phyloP scores from a whole-genome alignment of 2,329 filamentous ascomycete genomes.

The Leptographium procerum region DNA sequence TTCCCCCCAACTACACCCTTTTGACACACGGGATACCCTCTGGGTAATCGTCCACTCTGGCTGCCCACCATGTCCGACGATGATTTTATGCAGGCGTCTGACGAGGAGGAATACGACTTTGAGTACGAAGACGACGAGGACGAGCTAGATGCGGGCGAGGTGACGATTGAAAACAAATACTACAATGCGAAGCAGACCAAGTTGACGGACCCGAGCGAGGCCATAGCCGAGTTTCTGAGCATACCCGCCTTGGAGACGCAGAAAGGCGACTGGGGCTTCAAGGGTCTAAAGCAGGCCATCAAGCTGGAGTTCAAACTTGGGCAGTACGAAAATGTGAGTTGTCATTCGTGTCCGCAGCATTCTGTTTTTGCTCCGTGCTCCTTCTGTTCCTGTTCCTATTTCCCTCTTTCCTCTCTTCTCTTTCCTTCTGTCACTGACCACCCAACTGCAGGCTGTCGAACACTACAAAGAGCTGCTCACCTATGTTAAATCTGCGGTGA shows the following conservation, averaged over 20 bases:
- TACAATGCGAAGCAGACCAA: conserved; percentile 99
- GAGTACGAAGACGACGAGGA: conserved; percentile 90
- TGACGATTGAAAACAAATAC: conserved; percentile 98
- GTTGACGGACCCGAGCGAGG: conserved; percentile 71
- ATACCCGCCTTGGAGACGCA: conserved; percentile 75
- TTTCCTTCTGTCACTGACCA: not conserved
- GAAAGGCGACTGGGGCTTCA: conserved; percentile 98
- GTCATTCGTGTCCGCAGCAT: not conserved
- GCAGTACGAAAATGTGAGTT: conserved; percentile 65
- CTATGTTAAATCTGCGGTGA: conserved; percentile 94
- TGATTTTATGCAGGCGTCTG: conserved; percentile 90
- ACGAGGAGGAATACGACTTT: conserved; percentile 91
- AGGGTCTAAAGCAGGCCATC: conserved; percentile 93
- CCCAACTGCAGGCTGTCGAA: conserved; percentile 56
- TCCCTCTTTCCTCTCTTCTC: not conserved
- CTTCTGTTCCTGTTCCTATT: too few relatives aligned
- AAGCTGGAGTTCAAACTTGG: conserved; percentile 92
- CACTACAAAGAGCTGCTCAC: conserved; percentile 93
- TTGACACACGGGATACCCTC: not conserved
- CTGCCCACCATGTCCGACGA: conserved; percentile 61
- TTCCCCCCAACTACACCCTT: not conserved
- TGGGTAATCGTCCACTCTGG: too few relatives aligned
- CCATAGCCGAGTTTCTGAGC: conserved; percentile 83
- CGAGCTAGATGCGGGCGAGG: conserved; percentile 75
- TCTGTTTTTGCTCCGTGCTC: too few relatives aligned